Conservation (phyloP, 2,329 filamentous ascomycete genomes). For the Ascochyta rabiei region DNA sequence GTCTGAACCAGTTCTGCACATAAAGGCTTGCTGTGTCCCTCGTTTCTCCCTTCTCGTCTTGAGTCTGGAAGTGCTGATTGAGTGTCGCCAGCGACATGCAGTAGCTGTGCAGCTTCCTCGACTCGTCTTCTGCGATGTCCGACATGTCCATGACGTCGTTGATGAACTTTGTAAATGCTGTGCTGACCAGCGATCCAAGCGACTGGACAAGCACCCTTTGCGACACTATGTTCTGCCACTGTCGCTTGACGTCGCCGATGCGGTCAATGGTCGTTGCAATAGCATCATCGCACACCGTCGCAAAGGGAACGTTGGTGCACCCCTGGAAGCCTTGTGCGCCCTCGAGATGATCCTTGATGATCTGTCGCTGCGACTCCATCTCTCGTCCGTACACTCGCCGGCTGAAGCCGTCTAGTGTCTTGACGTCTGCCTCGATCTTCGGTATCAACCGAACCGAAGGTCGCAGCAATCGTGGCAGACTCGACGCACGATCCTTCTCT, state of each 20-base stretch:
- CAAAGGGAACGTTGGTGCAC: constrained; percentile 65
- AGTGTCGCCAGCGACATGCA: constrained; percentile 62
- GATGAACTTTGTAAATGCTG: constrained; percentile 64
- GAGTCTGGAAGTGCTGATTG: constrained; percentile 62
- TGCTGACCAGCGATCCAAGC: constrained; percentile 63
- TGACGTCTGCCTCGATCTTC: constrained; percentile 60
- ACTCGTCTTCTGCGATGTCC: constrained; percentile 69
- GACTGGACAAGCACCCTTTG: constrained; percentile 67
- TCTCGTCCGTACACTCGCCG: constrained; percentile 67
- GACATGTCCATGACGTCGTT: constrained; percentile 66
- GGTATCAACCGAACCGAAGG: constrained; percentile 52
- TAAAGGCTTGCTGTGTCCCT: constrained; percentile 66
- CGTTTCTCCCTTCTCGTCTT: constrained; percentile 48
- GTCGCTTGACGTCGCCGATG: constrained; percentile 60
- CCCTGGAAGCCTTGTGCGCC: constrained; percentile 66
- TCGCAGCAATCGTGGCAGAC: constrained; percentile 36
- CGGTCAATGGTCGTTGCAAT: constrained; percentile 64
- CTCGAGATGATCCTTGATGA: constrained; percentile 66
- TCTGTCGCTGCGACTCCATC: constrained; percentile 69
- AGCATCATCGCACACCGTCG: constrained; percentile 65
- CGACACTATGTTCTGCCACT: constrained; percentile 65
- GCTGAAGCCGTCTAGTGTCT: constrained; percentile 63
- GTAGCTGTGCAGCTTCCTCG: constrained; percentile 62
- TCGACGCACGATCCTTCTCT: constrained; percentile 38
- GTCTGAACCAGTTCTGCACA: constrained; percentile 67